Evolutionary conservation across 192 early-diverging fungal species (phyloP), one percentile per base, ranked within the genome.

Genomic region (Podochytrium sp.): DNA sequence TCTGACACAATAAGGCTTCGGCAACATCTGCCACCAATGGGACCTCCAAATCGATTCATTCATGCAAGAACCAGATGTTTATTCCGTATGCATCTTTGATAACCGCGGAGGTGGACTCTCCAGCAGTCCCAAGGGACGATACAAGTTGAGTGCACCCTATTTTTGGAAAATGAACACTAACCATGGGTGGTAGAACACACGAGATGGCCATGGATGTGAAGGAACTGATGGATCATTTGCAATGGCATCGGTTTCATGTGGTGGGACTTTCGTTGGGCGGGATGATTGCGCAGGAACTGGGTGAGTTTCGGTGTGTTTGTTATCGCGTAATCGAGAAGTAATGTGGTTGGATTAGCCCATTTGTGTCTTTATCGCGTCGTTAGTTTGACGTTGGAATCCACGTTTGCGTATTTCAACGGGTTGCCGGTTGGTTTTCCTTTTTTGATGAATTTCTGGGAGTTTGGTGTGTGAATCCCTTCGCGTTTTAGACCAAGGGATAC

Each of bases 301-400:
- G 63, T 65, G 18, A 27, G 29, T 61, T 32, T 1, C 38, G 16
- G 16, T 49, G 23, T 49, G 18, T 49, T 23, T 1, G 16, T 23
- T 1, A 49, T 49, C 23, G 47, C 47, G 2, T 49, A 20, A 23
- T 49, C 47, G 47, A 16, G 47, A 16, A 23, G 18, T 16, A 16
- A n/a, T n/a, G n/a, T n/a, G n/a, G n/a, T 43, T 67, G 12, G n/a
- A 34, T 51, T 51, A 55, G 75, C 75, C 23, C 67, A 70, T 70
- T 49, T 60, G 30, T 76, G 75, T 38, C 56, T 59, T 29, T 12
- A 55, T 35, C 69, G 86, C 27, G 81, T 95, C 41, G 60, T 76
- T 0, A 88, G 88, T 4, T 53, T 91, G 59, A 78, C 84, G 10
- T 33, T 91, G 43, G 90, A 87, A 37, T 85, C 83, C 7, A 79